Conservation (phyloP, 1,139 yeast species). For the Debaryomyces psychrophilus region DNA sequence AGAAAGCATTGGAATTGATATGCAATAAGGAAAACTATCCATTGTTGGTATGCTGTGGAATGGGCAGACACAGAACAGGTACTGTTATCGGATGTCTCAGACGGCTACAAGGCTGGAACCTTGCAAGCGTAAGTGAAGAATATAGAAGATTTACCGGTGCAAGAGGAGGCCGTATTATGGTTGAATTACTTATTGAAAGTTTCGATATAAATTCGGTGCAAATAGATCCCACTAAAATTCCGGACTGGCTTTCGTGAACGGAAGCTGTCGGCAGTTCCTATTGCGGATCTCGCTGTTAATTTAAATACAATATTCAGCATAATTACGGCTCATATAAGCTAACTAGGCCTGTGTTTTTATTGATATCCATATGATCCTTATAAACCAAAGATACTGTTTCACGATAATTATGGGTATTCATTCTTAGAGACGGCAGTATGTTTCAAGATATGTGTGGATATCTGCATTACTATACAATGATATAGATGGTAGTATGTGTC, state of each 20-base stretch:
- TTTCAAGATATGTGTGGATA: no score
- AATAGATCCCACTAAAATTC: constrained; percentile 52
- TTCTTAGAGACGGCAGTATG: no score
- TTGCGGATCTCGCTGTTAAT: no score
- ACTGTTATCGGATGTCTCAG: constrained; percentile 93
- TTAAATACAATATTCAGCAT: background rate
- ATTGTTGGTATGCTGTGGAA: constrained; percentile 88
- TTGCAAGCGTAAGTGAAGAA: constrained; percentile 92
- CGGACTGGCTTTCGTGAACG: constrained; percentile 39
- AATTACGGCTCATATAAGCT: background rate
- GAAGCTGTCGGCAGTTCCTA: background rate
- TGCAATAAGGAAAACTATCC: constrained; percentile 78
- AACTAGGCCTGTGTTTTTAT: background rate
- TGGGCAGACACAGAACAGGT: constrained; percentile 97
- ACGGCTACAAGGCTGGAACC: constrained; percentile 91
- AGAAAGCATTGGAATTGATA: constrained; percentile 75
- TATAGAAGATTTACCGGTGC: constrained; percentile 92
- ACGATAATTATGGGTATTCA: no score
- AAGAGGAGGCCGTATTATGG: constrained; percentile 87
- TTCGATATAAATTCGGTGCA: constrained; percentile 63
- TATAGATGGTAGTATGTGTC: no score
- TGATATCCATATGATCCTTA: background rate
- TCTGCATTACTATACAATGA: no score
- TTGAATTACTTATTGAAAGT: constrained; percentile 86
- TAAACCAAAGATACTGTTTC: no score